A percentile compares a stretch with the other conserved stretches of the same genome.
Evolutionary conservation across 2,329 filamentous ascomycete species (phyloP).

Genomic region (Aureobasidium sp.): DNA sequence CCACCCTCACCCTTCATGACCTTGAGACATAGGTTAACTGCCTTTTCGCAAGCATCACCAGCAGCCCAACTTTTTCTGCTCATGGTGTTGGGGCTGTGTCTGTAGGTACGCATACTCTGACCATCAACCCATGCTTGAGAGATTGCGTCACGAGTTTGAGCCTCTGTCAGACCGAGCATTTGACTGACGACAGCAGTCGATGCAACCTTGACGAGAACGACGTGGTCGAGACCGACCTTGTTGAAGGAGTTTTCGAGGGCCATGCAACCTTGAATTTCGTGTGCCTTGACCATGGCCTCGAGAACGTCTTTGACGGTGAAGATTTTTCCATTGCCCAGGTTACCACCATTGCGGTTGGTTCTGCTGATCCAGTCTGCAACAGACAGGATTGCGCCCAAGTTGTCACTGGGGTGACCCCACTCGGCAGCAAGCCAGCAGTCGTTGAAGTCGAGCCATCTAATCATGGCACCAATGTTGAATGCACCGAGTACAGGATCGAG

Average conservation of each 20-base stretch:
- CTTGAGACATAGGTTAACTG: slow-evolving; percentile 96
- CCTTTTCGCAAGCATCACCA: slow-evolving; percentile 95
- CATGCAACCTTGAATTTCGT: slow-evolving; percentile 96
- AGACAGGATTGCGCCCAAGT: slow-evolving; percentile 91
- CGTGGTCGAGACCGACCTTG: slow-evolving; percentile 96
- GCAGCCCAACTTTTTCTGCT: slow-evolving; percentile 98
- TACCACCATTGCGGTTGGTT: slow-evolving; percentile 81
- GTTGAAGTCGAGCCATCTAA: slow-evolving; percentile 99
- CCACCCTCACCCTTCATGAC: slow-evolving; percentile 91
- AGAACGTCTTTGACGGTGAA: slow-evolving; percentile 86
- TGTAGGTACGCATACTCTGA: slow-evolving; percentile 91
- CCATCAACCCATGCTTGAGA: slow-evolving; percentile 98
- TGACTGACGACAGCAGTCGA: slow-evolving; percentile 90
- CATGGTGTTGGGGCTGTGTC: slow-evolving; percentile 98
- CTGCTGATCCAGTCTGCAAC: slow-evolving; percentile 97
- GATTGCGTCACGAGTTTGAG: slow-evolving; percentile 89
- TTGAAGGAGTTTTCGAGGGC: slow-evolving; percentile 98
- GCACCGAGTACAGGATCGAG: slow-evolving; percentile 92
- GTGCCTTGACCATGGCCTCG: slow-evolving; percentile 92
- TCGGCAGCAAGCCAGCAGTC: slow-evolving; percentile 99
- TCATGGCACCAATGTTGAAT: slow-evolving; percentile 99
- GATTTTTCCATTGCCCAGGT: slow-evolving; percentile 64
- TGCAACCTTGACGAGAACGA: slow-evolving; percentile 95
- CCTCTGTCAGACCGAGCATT: slow-evolving; percentile 83
- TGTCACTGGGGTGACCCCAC: slow-evolving; percentile 98